These are phyloP conservation scores for Chrysoporthe puriensis DNA, from an alignment of 2,329 filamentous ascomycete genomes.

Conservation along the genomic window DNA sequence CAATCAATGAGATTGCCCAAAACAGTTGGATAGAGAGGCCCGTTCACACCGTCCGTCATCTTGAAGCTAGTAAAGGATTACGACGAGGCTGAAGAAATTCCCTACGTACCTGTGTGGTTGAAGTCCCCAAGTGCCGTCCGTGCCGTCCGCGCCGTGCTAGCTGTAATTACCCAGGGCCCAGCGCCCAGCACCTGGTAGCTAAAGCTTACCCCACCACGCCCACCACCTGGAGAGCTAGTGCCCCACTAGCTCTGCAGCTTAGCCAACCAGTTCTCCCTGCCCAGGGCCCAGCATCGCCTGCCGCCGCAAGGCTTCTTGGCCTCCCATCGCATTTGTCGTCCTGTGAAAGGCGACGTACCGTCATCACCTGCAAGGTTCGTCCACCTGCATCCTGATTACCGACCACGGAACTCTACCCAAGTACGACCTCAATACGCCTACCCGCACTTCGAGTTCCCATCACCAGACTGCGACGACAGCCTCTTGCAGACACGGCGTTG, in stretches of 20 bases:
- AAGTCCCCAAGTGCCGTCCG: too few relatives aligned
- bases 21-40: too few relatives aligned
- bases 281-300: background rate
- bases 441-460: background rate
- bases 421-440: background rate
- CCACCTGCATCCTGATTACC: conserved; percentile 9
- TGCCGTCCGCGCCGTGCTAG: too few relatives aligned
- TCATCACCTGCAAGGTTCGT: conserved; percentile 5
- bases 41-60: too few relatives aligned
- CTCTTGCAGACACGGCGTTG: background rate
- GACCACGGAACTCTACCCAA: conserved; percentile 4
- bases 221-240: background rate
- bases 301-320: background rate
- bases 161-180: too few relatives aligned
- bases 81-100: too few relatives aligned
- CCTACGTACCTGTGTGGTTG: too few relatives aligned
- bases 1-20: too few relatives aligned
- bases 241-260: background rate
- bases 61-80: too few relatives aligned
- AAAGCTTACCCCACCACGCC: background rate
- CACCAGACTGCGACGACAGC: background rate
- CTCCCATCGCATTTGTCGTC: background rate
- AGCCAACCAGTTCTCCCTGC: background rate
- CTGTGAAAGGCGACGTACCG: background rate
- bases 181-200: background rate